Evolutionary conservation across 768 basidiomycete genomes (phyloP).

Genomic region (Psilocybe subaeruginosa): DNA sequence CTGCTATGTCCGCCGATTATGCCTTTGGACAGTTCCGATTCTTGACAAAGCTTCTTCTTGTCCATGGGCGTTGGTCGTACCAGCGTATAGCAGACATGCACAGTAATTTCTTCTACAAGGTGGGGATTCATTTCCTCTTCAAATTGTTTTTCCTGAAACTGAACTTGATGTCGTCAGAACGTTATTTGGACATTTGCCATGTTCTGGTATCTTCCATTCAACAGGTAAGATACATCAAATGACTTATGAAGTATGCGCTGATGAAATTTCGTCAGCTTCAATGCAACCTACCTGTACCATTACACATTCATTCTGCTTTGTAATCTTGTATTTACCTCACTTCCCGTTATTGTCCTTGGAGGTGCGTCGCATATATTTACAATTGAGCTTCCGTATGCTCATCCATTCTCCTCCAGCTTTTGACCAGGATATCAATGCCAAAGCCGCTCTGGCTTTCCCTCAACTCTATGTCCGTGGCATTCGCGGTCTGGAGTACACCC

Average conservation of each 20-base stretch:
- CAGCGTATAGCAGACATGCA: constrained; percentile 97
- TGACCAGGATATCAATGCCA: constrained; percentile 93
- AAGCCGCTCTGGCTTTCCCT: constrained; percentile 89
- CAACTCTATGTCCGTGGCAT: constrained; percentile 97
- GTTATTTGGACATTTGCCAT: constrained; percentile 92
- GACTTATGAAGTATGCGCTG: constrained; percentile 14
- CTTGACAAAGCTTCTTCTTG: constrained; percentile 86
- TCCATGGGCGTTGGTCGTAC: constrained; percentile 98
- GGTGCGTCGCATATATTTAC: constrained; percentile 45
- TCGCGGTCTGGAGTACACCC: constrained; percentile 90
- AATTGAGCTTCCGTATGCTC: neutral
- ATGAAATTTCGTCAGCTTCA: constrained; percentile 60
- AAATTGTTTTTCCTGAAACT: neutral
- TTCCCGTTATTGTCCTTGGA: constrained; percentile 91
- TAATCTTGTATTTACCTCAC: constrained; percentile 91
- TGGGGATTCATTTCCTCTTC: constrained; percentile 30
- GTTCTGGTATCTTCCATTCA: constrained; percentile 94
- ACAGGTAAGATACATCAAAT: constrained; percentile 53
- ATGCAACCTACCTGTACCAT: constrained; percentile 93
- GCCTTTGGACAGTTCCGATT: constrained; percentile 98
- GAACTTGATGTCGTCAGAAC: constrained; percentile 48
- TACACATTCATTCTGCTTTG: constrained; percentile 93
- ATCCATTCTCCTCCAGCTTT: constrained; percentile 57
- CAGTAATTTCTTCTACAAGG: constrained; percentile 98
- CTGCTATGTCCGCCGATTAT: constrained; percentile 98